Evolutionary conservation across 495 filamentous ascomycete species (phyloP).

Genomic region (Pyronema omphalodes): DNA sequence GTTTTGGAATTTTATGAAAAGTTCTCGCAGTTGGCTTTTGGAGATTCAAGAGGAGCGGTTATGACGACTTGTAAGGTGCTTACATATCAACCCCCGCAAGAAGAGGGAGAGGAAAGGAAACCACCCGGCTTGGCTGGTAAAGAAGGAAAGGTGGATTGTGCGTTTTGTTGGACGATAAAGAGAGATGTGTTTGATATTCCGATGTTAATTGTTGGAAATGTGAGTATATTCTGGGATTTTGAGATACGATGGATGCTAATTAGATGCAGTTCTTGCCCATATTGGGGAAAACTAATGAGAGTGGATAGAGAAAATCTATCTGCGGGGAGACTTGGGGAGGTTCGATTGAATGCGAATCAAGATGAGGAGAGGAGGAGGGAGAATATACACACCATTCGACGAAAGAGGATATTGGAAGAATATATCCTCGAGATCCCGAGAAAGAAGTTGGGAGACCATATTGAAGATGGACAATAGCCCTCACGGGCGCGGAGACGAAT

Average conservation of each 20-base stretch:
- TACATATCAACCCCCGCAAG: constrained; percentile 44
- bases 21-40: constrained; percentile 78
- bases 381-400: too few species aligned
- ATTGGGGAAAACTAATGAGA: constrained; percentile 4
- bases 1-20: constrained; percentile 93
- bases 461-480: too few species aligned
- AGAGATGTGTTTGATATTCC: constrained; percentile 96
- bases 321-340: too few species aligned
- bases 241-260: not conserved
- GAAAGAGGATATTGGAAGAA: too few species aligned
- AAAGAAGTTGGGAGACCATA: too few species aligned
- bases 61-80: constrained; percentile 70
- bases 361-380: too few species aligned
- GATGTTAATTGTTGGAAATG: constrained; percentile 94
- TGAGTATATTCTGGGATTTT: constrained; percentile 33
- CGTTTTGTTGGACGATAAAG: constrained; percentile 90
- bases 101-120: constrained; percentile 29
- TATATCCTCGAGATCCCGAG: too few species aligned
- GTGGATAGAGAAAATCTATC: not conserved
- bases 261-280: not conserved
- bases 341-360: too few species aligned
- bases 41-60: constrained; percentile 65
- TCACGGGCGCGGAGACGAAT: too few species aligned
- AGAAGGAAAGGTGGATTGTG: constrained; percentile 86
- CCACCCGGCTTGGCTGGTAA: constrained; percentile 44